Base-by-base conservation (phyloP, 371 early-diverging fungal species). In the Polyrhizophydium stewartii region DNA sequence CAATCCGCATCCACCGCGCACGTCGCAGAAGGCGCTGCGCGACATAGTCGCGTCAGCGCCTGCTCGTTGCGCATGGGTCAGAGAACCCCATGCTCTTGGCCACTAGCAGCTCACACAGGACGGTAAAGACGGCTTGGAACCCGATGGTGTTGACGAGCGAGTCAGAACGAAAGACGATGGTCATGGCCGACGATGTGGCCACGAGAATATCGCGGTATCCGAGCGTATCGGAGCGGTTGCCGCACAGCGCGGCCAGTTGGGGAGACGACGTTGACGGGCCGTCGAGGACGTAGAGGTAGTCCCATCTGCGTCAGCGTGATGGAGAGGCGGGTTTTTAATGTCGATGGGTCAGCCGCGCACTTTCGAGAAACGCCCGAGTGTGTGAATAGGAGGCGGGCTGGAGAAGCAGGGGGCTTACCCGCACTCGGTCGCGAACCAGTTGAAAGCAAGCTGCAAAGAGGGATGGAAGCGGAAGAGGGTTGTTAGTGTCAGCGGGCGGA, bases 251-350 rank as follows among this genome's bases (percentile, higher is more conserved):
- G 30, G 53, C 53, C 5, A 25, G 6, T 6, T 5, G 25, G 3
- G 53, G 53, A 7, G 53, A 53, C 16, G 49, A 47, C 7, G 49
- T 53, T 53, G 53, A 9, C 16, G 53, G 32, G 5, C 53, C 53
- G 32, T 53, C 53, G 27, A 19, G 25, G 13, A 53, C 25, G 16
- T 30, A 31, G 21, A 53, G 21, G 25, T 19, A 53, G 35, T 53
- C 53, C 53, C 53, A 53, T 53, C 53, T 53, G 35, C 5, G n/a
- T 50, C 12, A n/a, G n/a, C n/a, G n/a, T n/a, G n/a, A n/a, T n/a
- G n/a, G n/a, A n/a, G n/a, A n/a, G n/a, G n/a, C n/a, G n/a, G n/a
- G n/a, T n/a, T n/a, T n/a, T n/a, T n/a, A n/a, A n/a, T n/a, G n/a
- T n/a, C n/a, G n/a, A n/a, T n/a, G n/a, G n/a, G n/a, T n/a, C n/a